phyloP scores from a whole-genome alignment of 2,329 filamentous ascomycete genomes.

The Paramyrothecium roridum region DNA sequence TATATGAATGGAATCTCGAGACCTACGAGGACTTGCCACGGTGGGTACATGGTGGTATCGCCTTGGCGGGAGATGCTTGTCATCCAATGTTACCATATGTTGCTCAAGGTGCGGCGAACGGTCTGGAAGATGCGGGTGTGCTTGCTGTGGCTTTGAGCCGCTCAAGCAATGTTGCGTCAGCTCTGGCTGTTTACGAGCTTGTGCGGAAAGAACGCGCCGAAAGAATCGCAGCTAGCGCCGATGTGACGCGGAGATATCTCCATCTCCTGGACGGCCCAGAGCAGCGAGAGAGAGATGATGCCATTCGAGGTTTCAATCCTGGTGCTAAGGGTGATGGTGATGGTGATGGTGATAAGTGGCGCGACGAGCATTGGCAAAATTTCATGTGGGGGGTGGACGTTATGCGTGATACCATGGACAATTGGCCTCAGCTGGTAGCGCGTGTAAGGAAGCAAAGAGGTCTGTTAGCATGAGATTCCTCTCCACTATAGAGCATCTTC shows the following conservation, averaged over 20 bases:
- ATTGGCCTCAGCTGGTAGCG: constrained; percentile 10
- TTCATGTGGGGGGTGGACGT: constrained; percentile 27
- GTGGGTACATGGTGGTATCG: constrained; percentile 55
- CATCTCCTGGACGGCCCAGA: constrained; percentile 15
- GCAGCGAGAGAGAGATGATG: constrained; percentile 12
- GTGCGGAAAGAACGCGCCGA: constrained; percentile 15
- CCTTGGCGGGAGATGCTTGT: constrained; percentile 61
- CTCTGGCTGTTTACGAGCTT: constrained; percentile 13
- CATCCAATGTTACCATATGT: constrained; percentile 67
- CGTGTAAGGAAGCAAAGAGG: no score
- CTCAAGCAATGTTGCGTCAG: constrained; percentile 12
- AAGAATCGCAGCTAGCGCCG: constrained; percentile 12
- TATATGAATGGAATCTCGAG: constrained; percentile 64
- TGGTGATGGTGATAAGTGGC: constrained; percentile 21
- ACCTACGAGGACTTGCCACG: constrained; percentile 59
- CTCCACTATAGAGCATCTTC: no score
- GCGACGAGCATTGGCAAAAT: constrained; percentile 18
- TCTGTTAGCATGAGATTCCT: no score
- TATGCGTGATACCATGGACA: constrained; percentile 20
- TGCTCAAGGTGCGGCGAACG: constrained; percentile 65
- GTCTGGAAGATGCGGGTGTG: constrained; percentile 64
- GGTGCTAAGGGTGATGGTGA: constrained; percentile 5
- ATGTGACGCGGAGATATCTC: constrained; percentile 5
- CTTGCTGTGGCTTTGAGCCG: constrained; percentile 34
- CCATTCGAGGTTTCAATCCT: constrained; percentile 7